phyloP scores from a whole-genome alignment of 768 basidiomycete species.

The Suillus cothurnatus region DNA sequence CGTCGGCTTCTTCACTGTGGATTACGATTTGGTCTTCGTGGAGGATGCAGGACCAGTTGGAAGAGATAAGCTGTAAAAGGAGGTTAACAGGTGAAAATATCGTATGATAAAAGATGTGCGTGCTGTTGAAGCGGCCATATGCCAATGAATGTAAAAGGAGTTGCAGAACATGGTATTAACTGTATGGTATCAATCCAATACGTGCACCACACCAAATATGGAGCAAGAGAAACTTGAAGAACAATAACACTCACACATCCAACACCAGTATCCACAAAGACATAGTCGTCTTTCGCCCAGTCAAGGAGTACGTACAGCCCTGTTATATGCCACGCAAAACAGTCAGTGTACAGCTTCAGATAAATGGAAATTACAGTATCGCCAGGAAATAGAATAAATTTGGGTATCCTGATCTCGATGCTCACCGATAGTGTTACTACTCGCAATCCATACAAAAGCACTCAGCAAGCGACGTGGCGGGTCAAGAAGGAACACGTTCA shows the following conservation, averaged over 20 bases:
- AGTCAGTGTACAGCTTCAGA: neutral
- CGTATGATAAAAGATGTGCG: neutral
- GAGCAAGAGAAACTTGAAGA: neutral
- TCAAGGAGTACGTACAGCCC: conserved; percentile 67
- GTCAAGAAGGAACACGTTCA: conserved; percentile 78
- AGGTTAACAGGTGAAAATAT: conserved; percentile 8
- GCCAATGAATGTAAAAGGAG: neutral
- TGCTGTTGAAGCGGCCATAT: neutral
- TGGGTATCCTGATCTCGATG: neutral
- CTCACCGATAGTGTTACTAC: conserved; percentile 37
- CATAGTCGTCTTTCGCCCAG: conserved; percentile 66
- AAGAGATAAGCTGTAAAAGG: conserved; percentile 53
- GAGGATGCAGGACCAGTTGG: conserved; percentile 79
- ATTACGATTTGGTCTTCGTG: conserved; percentile 70
- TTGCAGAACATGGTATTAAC: neutral
- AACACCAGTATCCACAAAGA: conserved; percentile 74
- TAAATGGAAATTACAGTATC: neutral
- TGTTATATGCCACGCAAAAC: conserved; percentile 35
- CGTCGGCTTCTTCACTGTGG: conserved; percentile 69
- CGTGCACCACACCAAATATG: neutral
- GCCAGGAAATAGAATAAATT: neutral
- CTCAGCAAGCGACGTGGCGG: conserved; percentile 60
- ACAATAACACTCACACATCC: conserved; percentile 57
- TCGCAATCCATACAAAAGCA: conserved; percentile 70
- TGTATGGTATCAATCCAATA: neutral